These are phyloP conservation scores for Xerophyta viscosa DNA, from an alignment of 106 monocot species.

Conservation along the genomic window DNA sequence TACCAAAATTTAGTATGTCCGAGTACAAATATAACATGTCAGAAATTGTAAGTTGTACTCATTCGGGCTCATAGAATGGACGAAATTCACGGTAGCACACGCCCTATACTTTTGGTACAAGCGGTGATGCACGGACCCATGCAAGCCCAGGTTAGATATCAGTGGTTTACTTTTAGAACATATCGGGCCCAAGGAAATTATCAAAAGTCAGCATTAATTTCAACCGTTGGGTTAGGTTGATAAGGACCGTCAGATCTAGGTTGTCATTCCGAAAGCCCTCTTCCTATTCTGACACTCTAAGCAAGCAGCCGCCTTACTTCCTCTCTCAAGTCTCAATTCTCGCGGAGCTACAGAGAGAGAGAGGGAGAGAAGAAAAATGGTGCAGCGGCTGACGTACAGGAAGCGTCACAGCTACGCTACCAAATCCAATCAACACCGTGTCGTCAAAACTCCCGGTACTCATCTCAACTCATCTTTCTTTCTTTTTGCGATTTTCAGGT, in stretches of 20 bases:
- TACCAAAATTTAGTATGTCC: no score
- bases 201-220: neutral
- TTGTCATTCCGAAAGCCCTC: neutral
- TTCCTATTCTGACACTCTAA: no score
- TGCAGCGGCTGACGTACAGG: constrained; percentile 83
- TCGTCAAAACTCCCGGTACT: constrained; percentile 83
- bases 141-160: no score
- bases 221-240: neutral
- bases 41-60: no score
- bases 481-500: neutral
- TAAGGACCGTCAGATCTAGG: neutral
- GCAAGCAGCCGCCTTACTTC: constrained; percentile 3
- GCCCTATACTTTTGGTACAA: no score
- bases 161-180: no score
- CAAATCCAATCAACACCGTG: constrained; percentile 78
- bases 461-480: neutral
- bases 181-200: no score
- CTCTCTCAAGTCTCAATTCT: neutral
- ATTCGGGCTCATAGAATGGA: no score
- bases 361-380: constrained; percentile 32
- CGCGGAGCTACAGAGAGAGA: neutral
- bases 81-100: no score
- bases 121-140: no score
- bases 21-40: no score
- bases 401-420: constrained; percentile 94